These are phyloP conservation scores for Sapria himalayana DNA, from an alignment of 345 rosid species.

Conservation along the genomic window DNA sequence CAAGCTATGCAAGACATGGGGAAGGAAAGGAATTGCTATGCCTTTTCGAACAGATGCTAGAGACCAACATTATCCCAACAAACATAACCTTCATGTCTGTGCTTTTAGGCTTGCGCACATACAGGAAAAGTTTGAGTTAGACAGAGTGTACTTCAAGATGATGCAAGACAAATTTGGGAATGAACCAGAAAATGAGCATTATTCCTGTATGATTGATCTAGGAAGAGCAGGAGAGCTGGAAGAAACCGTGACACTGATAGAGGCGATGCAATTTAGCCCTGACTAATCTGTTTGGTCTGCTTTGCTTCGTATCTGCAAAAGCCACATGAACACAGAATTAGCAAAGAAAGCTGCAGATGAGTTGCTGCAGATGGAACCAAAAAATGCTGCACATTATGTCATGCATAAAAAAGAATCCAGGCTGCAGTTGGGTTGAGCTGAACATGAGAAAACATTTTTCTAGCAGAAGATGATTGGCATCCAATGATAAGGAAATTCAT, in stretches of 20 bases:
- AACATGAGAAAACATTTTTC: constrained; percentile 39
- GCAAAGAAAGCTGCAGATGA: constrained; percentile 55
- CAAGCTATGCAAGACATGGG: constrained; percentile 71
- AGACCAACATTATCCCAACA: constrained; percentile 28
- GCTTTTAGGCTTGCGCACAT: constrained; percentile 78
- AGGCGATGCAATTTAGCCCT: constrained; percentile 50
- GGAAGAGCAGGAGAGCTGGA: constrained; percentile 62
- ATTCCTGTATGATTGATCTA: constrained; percentile 78
- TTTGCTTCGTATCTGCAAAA: constrained; percentile 62
- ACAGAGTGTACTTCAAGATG: constrained; percentile 30
- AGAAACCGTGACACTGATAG: constrained; percentile 59
- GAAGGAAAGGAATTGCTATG: constrained; percentile 28
- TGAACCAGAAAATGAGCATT: constrained; percentile 75
- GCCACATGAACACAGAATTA: constrained; percentile 38
- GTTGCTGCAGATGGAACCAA: constrained; percentile 42
- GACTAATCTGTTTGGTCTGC: constrained; percentile 57
- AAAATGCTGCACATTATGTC: constrained; percentile 63
- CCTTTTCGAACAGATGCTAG: constrained; percentile 51
- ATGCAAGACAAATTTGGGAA: constrained; percentile 48
- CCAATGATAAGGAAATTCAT: constrained; percentile 46
- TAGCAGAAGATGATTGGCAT: constrained; percentile 71
- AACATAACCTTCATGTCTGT: constrained; percentile 62
- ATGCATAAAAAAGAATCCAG: constrained; percentile 67
- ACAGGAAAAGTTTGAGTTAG: constrained; percentile 54
- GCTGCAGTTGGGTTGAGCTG: constrained; percentile 84